Percentiles rank a stretch among this genome's conserved stretches.
Evolutionary conservation across 1,139 yeast genomes (phyloP).

Genomic region (Pichia sp.): DNA sequence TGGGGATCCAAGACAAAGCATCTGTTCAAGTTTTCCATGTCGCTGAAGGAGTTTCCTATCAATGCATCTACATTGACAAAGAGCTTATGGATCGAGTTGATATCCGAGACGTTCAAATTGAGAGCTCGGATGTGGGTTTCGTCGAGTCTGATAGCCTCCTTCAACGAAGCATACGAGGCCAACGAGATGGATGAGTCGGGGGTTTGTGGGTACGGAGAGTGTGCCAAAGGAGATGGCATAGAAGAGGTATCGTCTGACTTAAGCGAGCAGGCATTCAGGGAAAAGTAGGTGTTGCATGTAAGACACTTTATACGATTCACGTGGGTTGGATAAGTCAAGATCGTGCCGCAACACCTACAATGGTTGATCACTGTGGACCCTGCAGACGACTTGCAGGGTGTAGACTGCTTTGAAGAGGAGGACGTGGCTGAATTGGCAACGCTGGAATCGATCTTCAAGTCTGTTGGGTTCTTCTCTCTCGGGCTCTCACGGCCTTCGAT

Average conservation of each 20-base stretch:
- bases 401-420: neutral
- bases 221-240: neutral
- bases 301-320: constrained; percentile 53
- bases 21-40: constrained; percentile 39
- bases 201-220: neutral
- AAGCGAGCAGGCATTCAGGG: constrained; percentile 13
- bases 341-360: constrained; percentile 60
- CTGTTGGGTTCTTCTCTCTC: neutral
- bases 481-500: too few relatives aligned
- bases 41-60: constrained; percentile 14
- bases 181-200: neutral
- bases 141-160: neutral
- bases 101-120: neutral
- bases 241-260: neutral
- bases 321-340: constrained; percentile 45
- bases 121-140: neutral
- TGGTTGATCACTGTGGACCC: neutral
- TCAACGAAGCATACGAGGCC: neutral
- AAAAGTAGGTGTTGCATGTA: constrained; percentile 46
- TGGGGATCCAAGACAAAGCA: constrained; percentile 42
- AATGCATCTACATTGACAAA: constrained; percentile 6
- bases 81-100: neutral
- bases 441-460: neutral
- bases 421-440: neutral
- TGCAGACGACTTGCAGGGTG: neutral